Evolutionary conservation across 2,329 filamentous ascomycete genomes (phyloP), one percentile per base, ranked within the genome.

Genomic region (Alternaria sp.): DNA sequence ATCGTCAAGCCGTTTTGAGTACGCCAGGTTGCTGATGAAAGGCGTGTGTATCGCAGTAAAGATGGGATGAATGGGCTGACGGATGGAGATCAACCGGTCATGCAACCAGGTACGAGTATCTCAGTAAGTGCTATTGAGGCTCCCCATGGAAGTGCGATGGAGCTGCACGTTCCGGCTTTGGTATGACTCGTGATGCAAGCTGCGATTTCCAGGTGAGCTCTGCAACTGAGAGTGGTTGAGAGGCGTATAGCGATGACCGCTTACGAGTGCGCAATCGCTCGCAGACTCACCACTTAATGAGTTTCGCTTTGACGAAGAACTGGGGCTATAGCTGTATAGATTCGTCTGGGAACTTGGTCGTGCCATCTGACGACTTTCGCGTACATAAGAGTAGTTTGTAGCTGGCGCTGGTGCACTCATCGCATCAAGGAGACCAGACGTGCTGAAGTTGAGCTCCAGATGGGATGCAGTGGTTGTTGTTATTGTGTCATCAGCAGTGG

Each of bases 251-350:
- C 68, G 69, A 30, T 81, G 70, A 3, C 81, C 81, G 42, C 74
- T 82, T 30, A 81, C 71, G 7, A 83, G 64, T 1, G 73, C 76
- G 7, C 69, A 69, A 14, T 75, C 73, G 32, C 65, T 70, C 4
- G 72, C 52, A 14, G 69, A 42, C 11, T 64, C 60, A 3, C 65
- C 67, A 11, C 61, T 51, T 2, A 69, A 59, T 4, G 75, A 75
- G 34, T 70, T 69, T 20, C 69, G 67, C 57, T 77, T 79, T 20
- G 68, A 69, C 32, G 69, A 66, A 52, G 69, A 74, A 11, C 69
- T 74, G 34, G 73, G 73, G 43, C 70, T 75, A 62, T 81, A 82
- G 51, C 75, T 76, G 60, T 83, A 83, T 8, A 78, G 66, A 24
- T 78, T 77, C 0, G 75, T 63, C 0, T 75, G 70, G 14, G 76